Conservation (phyloP, 441 rosid genomes). For the Pelargonium cotyledonis region DNA sequence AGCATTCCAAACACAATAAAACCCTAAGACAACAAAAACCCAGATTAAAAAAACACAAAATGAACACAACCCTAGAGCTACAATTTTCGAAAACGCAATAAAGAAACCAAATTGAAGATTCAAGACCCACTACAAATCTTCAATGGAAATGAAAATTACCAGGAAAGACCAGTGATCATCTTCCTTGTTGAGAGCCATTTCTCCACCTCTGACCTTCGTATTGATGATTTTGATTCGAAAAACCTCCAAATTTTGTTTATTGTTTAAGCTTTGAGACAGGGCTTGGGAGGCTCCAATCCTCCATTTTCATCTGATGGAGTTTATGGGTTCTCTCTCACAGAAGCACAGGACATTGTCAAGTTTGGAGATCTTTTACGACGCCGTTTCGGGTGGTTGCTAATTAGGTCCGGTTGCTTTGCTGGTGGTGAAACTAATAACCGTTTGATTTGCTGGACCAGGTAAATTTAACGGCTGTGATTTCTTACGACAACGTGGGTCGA, state of each 20-base stretch:
- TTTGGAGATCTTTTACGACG: neutral
- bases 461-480: neutral
- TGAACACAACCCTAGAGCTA: neutral
- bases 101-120: neutral
- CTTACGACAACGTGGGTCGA: neutral
- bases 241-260: neutral
- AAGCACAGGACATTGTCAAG: neutral
- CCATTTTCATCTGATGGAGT: neutral
- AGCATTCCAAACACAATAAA: neutral
- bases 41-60: neutral
- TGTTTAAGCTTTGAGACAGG: neutral
- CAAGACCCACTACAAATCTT: neutral
- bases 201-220: neutral
- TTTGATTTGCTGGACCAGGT: neutral
- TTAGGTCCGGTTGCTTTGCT: conserved; percentile 2
- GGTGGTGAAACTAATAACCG: neutral
- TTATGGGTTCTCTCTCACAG: neutral
- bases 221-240: neutral
- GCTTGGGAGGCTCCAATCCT: conserved; percentile 4
- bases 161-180: conserved; percentile 4
- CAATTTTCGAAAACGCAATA: neutral
- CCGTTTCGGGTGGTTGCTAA: neutral
- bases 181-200: neutral
- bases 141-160: neutral
- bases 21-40: neutral